Percentiles rank a stretch among this genome's conserved stretches.
Evolutionary conservation across 2,329 filamentous ascomycete species (phyloP).

Genomic region (Pestalotiopsis sp.): DNA sequence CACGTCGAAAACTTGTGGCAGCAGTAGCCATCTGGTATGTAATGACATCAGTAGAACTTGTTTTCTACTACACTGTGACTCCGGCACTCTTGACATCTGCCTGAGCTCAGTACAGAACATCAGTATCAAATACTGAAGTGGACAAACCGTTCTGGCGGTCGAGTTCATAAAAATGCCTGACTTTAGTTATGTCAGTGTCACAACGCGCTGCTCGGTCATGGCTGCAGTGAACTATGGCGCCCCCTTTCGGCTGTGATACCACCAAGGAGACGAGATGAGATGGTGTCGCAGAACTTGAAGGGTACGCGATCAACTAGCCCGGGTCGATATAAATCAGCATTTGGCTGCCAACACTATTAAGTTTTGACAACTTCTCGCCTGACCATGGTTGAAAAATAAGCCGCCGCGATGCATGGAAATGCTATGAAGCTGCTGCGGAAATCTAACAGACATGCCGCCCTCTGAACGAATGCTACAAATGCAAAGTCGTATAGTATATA

Average conservation of each 20-base stretch:
- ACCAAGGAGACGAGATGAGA: not conserved
- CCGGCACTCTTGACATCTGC: not conserved
- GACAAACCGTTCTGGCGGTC: not conserved
- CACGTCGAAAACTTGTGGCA: not conserved
- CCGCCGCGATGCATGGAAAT: not conserved
- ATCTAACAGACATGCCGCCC: not conserved
- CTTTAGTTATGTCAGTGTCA: not conserved
- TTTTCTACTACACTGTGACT: no score
- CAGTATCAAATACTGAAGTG: not conserved
- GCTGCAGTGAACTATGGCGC: not conserved
- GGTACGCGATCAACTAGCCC: not conserved
- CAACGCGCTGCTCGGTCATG: not conserved
- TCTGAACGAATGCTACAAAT: not conserved
- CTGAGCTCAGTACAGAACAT: not conserved
- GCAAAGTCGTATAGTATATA: not conserved
- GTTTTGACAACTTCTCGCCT: not conserved
- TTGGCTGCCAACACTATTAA: not conserved
- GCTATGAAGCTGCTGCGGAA: not conserved
- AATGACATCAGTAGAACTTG: not conserved
- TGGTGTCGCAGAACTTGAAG: not conserved
- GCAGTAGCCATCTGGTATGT: no score
- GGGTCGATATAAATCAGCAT: not conserved
- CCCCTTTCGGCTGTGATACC: not conserved
- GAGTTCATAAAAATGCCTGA: not conserved
- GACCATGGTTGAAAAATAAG: not conserved